phyloP scores from a whole-genome alignment of 2,329 filamentous ascomycete genomes.

The Alternaria postmessia region DNA sequence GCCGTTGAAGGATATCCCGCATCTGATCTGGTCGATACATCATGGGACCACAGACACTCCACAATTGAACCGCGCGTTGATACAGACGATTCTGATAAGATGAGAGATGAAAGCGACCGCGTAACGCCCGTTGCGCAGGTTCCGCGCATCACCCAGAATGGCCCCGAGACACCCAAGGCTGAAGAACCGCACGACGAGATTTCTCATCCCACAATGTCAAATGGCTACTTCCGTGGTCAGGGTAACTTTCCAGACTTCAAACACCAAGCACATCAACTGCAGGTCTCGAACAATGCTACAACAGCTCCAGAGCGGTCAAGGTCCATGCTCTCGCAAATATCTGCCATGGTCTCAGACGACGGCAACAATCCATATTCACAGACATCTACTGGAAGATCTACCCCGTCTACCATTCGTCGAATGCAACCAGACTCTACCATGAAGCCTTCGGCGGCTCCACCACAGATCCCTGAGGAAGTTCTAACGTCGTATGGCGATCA shows the following conservation, averaged over 20 bases:
- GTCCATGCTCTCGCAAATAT: slow-evolving; percentile 49
- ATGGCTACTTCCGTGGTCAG: slow-evolving; percentile 23
- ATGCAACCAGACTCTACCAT: slow-evolving; percentile 36
- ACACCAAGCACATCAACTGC: slow-evolving; percentile 24
- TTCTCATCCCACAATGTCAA: slow-evolving; percentile 15
- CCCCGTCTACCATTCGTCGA: slow-evolving; percentile 40
- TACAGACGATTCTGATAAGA: slow-evolving; percentile 33
- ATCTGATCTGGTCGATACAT: slow-evolving; percentile 42
- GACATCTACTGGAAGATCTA: slow-evolving; percentile 39
- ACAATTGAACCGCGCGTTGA: slow-evolving; percentile 36
- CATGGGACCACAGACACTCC: slow-evolving; percentile 43
- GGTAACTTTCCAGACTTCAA: slow-evolving; percentile 16
- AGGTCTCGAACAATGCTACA: slow-evolving; percentile 19
- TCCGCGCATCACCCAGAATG: slow-evolving; percentile 30
- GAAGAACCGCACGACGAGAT: slow-evolving; percentile 17
- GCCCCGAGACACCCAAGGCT: slow-evolving; percentile 27
- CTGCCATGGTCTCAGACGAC: slow-evolving; percentile 46
- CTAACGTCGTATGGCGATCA: slow-evolving; percentile 22
- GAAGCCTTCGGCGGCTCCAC: slow-evolving; percentile 25
- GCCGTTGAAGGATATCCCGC: slow-evolving; percentile 41
- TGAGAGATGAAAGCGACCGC: slow-evolving; percentile 36
- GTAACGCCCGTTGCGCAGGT: slow-evolving; percentile 39
- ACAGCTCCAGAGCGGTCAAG: slow-evolving; percentile 40
- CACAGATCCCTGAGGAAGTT: slow-evolving; percentile 38
- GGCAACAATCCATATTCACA: slow-evolving; percentile 39